Percentiles rank a stretch among this genome's conserved stretches.
Evolutionary conservation across 108 stramenopile genomes (phyloP).

Genomic region (Phaeodactylum tricornutum): DNA sequence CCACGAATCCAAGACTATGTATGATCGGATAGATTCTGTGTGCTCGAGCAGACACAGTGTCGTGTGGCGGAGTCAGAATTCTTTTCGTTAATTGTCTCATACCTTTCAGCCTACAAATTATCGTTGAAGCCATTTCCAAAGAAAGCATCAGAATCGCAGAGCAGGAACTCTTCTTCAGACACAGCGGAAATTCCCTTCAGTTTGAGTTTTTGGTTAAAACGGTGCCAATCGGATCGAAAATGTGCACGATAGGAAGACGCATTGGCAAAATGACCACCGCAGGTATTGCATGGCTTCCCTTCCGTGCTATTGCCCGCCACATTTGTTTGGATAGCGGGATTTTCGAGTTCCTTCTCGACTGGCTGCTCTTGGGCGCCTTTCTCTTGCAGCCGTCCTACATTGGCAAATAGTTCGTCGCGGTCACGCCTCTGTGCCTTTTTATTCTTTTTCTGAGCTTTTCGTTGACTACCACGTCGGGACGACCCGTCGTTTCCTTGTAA

Average conservation of each 20-base stretch:
- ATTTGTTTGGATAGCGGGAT: conserved; percentile 9
- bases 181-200: conserved; percentile 59
- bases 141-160: conserved; percentile 51
- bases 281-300: conserved; percentile 72
- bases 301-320: conserved; percentile 9
- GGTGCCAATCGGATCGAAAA: conserved; percentile 91
- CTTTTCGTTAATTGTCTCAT: no score
- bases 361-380: background rate
- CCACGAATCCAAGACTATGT: no score
- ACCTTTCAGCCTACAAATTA: no score
- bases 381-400: background rate
- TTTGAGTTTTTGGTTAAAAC: conserved; percentile 93
- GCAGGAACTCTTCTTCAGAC: conserved; percentile 60
- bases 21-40: no score
- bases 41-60: no score
- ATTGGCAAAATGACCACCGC: conserved; percentile 66
- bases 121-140: no score
- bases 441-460: conserved; percentile 74
- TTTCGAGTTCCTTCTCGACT: background rate
- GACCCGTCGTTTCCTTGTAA: conserved; percentile 18
- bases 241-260: conserved; percentile 72
- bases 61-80: no score
- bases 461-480: no score
- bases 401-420: conserved; percentile 31
- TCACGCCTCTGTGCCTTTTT: conserved; percentile 68